phyloP scores from a whole-genome alignment of 2,329 filamentous ascomycete species.

The Arthrobotrys sinensis region DNA sequence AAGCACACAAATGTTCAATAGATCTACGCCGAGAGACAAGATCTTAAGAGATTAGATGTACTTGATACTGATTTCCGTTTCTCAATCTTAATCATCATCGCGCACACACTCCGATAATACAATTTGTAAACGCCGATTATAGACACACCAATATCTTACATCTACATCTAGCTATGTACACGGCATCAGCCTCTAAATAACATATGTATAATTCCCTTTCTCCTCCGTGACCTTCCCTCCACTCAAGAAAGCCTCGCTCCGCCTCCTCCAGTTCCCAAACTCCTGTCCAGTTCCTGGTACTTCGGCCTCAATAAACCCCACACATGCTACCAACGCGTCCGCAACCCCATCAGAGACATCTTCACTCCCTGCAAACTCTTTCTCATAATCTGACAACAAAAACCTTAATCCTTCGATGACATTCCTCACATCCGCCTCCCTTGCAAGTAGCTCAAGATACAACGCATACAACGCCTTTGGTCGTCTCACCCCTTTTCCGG shows the following conservation, averaged over 20 bases:
- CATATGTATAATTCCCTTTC: conserved; percentile 46
- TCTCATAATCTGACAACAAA: conserved; percentile 53
- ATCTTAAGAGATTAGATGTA: too few species aligned
- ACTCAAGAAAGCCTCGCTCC: conserved; percentile 58
- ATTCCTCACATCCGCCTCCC: conserved; percentile 59
- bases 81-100: too few species aligned
- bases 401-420: conserved; percentile 59
- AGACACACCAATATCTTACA: conserved; percentile 44
- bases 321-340: conserved; percentile 44
- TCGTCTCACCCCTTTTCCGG: conserved; percentile 54
- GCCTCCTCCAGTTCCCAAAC: conserved; percentile 61
- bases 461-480: conserved; percentile 61
- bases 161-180: background rate
- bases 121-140: background rate
- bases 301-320: conserved; percentile 60
- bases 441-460: conserved; percentile 61
- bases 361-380: conserved; percentile 41
- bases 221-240: conserved; percentile 34
- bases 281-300: conserved; percentile 59
- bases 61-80: too few species aligned
- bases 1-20: too few species aligned
- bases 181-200: conserved; percentile 35
- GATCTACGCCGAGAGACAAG: too few species aligned
- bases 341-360: conserved; percentile 51
- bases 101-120: background rate